A percentile compares a stretch with the other conserved stretches of the same genome.
phyloP scores from a whole-genome alignment of 2,329 filamentous ascomycete genomes.

The Ambrosiella beaveri region DNA sequence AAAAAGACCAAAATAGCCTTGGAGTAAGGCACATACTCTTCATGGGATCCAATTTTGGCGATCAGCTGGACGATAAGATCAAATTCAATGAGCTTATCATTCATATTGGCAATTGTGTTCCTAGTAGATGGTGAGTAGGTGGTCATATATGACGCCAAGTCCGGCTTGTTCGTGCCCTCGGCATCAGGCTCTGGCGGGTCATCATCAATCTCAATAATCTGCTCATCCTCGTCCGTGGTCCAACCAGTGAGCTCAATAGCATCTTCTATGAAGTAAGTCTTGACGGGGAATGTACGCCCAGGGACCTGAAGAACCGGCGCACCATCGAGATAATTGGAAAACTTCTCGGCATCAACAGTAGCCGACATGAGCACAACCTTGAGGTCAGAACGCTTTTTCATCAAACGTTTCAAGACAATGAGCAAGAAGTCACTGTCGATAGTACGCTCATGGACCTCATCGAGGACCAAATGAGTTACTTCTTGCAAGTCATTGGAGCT shows the following conservation, averaged over 20 bases:
- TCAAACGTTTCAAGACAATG: constrained; percentile 73
- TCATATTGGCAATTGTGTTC: constrained; percentile 56
- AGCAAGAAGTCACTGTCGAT: constrained; percentile 95
- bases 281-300: constrained; percentile 82
- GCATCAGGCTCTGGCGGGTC: constrained; percentile 28
- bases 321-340: constrained; percentile 71
- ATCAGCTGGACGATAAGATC: constrained; percentile 70
- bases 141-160: constrained; percentile 47
- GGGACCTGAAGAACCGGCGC: constrained; percentile 83
- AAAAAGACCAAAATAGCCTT: constrained; percentile 89
- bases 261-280: constrained; percentile 79
- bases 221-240: constrained; percentile 32
- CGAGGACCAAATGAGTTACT: constrained; percentile 86
- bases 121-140: constrained; percentile 62
- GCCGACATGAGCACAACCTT: constrained; percentile 96
- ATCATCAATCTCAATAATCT: constrained; percentile 27
- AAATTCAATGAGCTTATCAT: constrained; percentile 86
- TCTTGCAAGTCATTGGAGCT: constrained; percentile 71
- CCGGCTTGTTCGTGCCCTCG: constrained; percentile 33
- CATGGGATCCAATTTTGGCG: constrained; percentile 52
- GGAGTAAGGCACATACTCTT: constrained; percentile 53
- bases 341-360: constrained; percentile 80
- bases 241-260: constrained; percentile 78
- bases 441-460: constrained; percentile 89
- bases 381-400: constrained; percentile 59